Evolutionary conservation across 768 basidiomycete genomes (phyloP), one percentile per base, ranked within the genome.

Genomic region (Phaffia australis): DNA sequence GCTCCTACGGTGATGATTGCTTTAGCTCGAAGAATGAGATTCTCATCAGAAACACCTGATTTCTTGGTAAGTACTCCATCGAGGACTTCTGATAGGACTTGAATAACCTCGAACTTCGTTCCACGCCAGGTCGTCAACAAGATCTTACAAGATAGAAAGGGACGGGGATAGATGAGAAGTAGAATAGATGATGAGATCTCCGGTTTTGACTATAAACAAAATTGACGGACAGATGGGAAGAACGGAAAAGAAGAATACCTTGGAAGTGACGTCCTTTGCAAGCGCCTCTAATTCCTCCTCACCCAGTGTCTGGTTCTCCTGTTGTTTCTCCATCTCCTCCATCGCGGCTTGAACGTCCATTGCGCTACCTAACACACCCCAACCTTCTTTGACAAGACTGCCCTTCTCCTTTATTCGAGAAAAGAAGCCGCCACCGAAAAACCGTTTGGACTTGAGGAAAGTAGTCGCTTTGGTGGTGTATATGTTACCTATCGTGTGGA

Each of bases 51-150:
- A 32, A 83, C 82, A 14, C 83, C 83, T 32, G 83, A 83, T 63
- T 92, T 90, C 75, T 87, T 87, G 69, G 97, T 80, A 11, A 69
- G 59, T 6, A 91, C 91, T 66, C 84, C 83, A 64, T 94, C 91
- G 55, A 88, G 83, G 30, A 88, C 88, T 81, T 85, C 73, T 3
- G 35, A 46, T n/a, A 69, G 67, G n/a, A 69, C 67, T 72, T 90
- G 87, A 25, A 87, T 83, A 51, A 98, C 91, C 78, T 99, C 95
- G 74, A 97, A 84, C 61, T 93, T 84, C 3, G 93, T 94, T 18
- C 94, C 95, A 66, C 92, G 85, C 95, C 95, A 99, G 29, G 94
- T 94, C 7, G 93, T 94, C 32, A 98, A 84, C 78, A 98, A 83
- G 74, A 95, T 91, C 85, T 88, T 69, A 52, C 25, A 35, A 9